Percentiles rank a stretch among this genome's conserved stretches.
phyloP scores from a whole-genome alignment of 75 land plant genomes.

The Sequoia sempervirens region DNA sequence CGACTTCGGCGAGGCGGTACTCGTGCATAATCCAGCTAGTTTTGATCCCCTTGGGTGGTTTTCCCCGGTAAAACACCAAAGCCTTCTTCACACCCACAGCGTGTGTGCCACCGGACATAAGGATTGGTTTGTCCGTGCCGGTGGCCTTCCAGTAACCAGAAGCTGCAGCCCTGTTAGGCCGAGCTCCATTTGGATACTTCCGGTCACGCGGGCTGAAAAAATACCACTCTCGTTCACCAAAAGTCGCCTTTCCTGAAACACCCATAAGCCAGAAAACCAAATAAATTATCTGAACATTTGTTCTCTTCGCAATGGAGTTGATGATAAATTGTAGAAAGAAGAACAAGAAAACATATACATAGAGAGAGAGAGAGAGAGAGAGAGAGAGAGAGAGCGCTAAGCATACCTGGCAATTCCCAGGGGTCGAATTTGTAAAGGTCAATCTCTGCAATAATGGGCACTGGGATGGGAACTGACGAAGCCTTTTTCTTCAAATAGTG shows the following conservation, averaged over 20 bases:
- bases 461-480: neutral
- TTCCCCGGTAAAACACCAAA: constrained; percentile 38
- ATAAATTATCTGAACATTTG: neutral
- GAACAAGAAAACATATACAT: too few species aligned
- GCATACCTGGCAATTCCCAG: constrained; percentile 5
- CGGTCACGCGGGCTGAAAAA: constrained; percentile 40
- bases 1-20: constrained; percentile 26
- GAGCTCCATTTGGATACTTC: constrained; percentile 36
- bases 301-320: neutral
- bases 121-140: constrained; percentile 36
- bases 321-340: too few species aligned
- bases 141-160: constrained; percentile 45
- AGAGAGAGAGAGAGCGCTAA: neutral
- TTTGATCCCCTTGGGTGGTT: constrained; percentile 32
- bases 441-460: constrained; percentile 15
- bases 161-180: constrained; percentile 33
- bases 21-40: constrained; percentile 49
- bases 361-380: too few species aligned
- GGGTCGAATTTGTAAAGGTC: constrained; percentile 17
- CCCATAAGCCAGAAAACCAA: neutral
- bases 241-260: constrained; percentile 27
- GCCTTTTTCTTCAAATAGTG: constrained; percentile 16
- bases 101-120: constrained; percentile 1
- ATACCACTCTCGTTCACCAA: constrained; percentile 36
- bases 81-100: constrained; percentile 34